Evolutionary conservation across 192 early-diverging fungal species (phyloP), one percentile per base, ranked within the genome.

Genomic region (Coemansia pectinata): DNA sequence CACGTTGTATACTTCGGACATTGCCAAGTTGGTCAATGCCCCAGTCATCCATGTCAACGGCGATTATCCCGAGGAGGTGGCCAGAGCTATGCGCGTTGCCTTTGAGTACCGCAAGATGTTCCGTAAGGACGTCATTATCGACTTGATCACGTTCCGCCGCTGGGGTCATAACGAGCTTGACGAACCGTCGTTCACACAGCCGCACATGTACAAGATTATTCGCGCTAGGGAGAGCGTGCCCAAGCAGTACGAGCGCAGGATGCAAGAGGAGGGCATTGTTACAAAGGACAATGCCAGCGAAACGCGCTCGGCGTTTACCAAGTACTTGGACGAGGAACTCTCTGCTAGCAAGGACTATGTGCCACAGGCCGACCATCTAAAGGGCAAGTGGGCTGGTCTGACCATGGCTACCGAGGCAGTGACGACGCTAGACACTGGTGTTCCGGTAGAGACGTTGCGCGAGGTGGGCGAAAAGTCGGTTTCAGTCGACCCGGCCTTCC

Each of bases 91-190:
- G 72, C 81, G 86, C 25, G 74, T 97, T 67, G 95, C 93, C 1
- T 91, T 93, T 77, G 91, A 92, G 62, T 98, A 97, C 86, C 90
- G 97, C 65, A 88, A 94, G 74, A 89, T 91, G 72, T 98, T 97
- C 88, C 87, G 91, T 66, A 96, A 95, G 81, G 97, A 98, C 75
- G 89, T 97, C 29, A 96, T 98, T 29, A 80, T 98, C 45, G 97
- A 98, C 67, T 64, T 98, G 78, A 94, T 97, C 77, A 91, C 92
- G 19, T 98, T 96, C 86, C 91, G 97, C 58, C 90, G 95, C 53
- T 94, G 94, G 94, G 97, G 97, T 7, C 97, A 98, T 83, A 98
- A 98, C 69, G 97, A 98, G 74, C 84, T 98, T 12, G 97, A 98
- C 66, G 97, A 98, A 85, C 97, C 97, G 23, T 94, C 91, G 53